These are phyloP conservation scores for Tylopilus subfusipes DNA, from an alignment of 768 basidiomycete genomes.

Conservation along the genomic window DNA sequence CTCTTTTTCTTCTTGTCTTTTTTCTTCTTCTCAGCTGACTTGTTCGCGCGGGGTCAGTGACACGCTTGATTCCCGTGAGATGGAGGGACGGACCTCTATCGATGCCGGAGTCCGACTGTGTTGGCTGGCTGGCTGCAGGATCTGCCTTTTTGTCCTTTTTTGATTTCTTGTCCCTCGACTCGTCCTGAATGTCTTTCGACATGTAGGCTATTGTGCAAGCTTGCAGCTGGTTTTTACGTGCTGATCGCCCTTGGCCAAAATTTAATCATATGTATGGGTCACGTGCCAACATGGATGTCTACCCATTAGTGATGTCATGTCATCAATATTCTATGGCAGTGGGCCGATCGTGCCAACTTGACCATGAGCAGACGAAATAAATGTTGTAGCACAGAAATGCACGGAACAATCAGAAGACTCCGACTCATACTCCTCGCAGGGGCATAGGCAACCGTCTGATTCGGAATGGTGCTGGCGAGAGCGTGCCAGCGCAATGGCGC, in stretches of 20 bases:
- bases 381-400: too few species aligned
- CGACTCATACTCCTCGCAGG: too few species aligned
- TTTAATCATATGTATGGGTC: constrained; percentile 1
- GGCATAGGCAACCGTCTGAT: too few species aligned
- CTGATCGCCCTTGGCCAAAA: neutral
- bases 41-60: constrained; percentile 12
- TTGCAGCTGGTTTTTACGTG: too few species aligned
- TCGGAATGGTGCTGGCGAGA: too few species aligned
- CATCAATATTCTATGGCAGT: too few species aligned
- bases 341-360: too few species aligned
- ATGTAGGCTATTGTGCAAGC: neutral
- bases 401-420: too few species aligned
- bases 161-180: neutral
- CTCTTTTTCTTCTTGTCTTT: constrained; percentile 42
- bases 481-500: neutral
- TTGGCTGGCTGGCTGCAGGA: neutral
- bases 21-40: constrained; percentile 29
- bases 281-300: constrained; percentile 1
- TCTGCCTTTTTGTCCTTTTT: neutral
- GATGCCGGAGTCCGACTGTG: neutral
- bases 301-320: too few species aligned
- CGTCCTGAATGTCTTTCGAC: constrained; percentile 1
- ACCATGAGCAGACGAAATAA: too few species aligned
- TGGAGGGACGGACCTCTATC: constrained; percentile 21
- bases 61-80: neutral